These are phyloP conservation scores for Striga hermonthica DNA, from an alignment of 305 asterid species.

Conservation along the genomic window DNA sequence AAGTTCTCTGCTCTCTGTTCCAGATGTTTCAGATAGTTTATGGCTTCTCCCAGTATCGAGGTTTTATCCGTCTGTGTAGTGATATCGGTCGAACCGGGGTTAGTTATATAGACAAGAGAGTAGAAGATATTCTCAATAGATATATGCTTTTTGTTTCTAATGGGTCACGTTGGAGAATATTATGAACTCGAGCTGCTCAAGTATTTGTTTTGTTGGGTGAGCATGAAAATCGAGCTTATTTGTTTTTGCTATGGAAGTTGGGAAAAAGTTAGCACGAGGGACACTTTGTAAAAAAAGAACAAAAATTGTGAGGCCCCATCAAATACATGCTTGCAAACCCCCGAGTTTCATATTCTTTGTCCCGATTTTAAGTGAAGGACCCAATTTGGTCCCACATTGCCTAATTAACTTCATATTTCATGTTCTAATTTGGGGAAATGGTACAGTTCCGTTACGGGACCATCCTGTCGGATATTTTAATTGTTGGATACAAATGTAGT, in stretches of 20 bases:
- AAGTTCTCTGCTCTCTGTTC: slow-evolving; percentile 28
- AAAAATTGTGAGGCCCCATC: too few relatives aligned
- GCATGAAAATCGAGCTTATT: slow-evolving; percentile 27
- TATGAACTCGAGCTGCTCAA: neutral
- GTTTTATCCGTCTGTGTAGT: slow-evolving; percentile 39
- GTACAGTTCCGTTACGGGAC: too few relatives aligned
- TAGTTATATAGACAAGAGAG: neutral
- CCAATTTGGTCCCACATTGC: too few relatives aligned
- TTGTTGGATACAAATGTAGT: too few relatives aligned
- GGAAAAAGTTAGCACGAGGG: slow-evolving; percentile 15
- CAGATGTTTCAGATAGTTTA: slow-evolving; percentile 32
- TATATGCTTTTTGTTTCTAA: neutral
- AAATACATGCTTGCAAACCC: neutral
- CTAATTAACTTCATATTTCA: too few relatives aligned
- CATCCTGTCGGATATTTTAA: too few relatives aligned
- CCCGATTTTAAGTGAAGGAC: too few relatives aligned
- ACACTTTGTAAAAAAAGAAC: neutral
- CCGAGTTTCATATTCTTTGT: neutral
- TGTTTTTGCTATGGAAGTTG: neutral
- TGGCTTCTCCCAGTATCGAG: slow-evolving; percentile 40
- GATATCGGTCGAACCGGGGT: too few relatives aligned
- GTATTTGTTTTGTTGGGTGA: neutral
- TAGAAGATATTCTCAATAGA: neutral
- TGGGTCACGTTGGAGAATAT: neutral
- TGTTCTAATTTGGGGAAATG: too few relatives aligned